Evolutionary conservation across 768 basidiomycete species (phyloP).

Genomic region (Favolaschia claudopus): DNA sequence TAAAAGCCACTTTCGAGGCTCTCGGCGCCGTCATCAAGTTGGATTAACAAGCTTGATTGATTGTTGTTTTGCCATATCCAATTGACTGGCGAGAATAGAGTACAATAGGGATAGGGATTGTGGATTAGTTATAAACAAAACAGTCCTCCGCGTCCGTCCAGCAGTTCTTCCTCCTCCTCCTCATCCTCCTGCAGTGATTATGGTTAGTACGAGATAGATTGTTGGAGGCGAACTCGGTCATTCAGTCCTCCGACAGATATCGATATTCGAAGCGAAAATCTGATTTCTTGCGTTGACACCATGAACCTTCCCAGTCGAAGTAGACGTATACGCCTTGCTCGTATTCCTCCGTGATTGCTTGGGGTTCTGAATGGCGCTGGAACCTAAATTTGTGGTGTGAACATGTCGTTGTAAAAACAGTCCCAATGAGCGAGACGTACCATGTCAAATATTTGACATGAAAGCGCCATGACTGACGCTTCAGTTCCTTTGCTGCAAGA

Average conservation of each 20-base stretch:
- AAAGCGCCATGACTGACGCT: conserved; percentile 98
- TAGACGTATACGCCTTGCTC: conserved; percentile 99
- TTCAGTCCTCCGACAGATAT: conserved; percentile 89
- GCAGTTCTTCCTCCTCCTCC: too few species aligned
- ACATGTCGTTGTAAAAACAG: too few species aligned
- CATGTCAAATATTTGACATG: conserved; percentile 99
- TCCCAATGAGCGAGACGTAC: too few species aligned
- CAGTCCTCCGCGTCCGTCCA: not conserved
- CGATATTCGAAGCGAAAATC: conserved; percentile 98
- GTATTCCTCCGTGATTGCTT: conserved; percentile 98
- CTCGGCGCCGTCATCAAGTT: conserved; percentile 89
- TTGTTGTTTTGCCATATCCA: conserved; percentile 29
- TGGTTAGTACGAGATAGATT: too few species aligned
- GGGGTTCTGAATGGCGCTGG: conserved; percentile 97
- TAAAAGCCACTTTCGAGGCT: conserved; percentile 88
- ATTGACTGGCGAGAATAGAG: conserved; percentile 15
- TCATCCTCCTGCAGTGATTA: too few species aligned
- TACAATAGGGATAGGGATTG: conserved; percentile 22
- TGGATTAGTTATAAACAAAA: conserved; percentile 17
- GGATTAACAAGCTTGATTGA: too few species aligned
- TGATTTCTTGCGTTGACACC: conserved; percentile 98
- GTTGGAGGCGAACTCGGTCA: not conserved
- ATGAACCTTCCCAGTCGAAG: conserved; percentile 99
- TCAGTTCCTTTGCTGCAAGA: conserved; percentile 95
- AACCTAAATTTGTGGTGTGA: too few species aligned